phyloP scores from a whole-genome alignment of 2,329 filamentous ascomycete genomes.

The Sporothrix luriei region DNA sequence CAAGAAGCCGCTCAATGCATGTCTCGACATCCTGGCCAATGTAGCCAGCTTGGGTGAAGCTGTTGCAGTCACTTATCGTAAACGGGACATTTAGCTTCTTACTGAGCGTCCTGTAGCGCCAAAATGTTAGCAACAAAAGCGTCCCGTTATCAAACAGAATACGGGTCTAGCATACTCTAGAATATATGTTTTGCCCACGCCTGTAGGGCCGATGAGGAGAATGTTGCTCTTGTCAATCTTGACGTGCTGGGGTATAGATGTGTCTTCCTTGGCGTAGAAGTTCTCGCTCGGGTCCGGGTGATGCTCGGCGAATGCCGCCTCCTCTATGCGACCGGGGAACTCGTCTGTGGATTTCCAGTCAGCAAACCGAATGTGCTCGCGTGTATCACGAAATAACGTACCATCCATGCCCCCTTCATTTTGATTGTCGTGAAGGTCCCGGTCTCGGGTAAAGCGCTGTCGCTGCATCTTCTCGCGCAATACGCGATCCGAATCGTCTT shows the following conservation, averaged over 20 bases:
- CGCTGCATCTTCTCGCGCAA: slow-evolving; percentile 66
- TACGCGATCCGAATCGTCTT: slow-evolving; percentile 67
- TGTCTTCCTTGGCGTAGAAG: slow-evolving; percentile 55
- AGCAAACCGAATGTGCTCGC: slow-evolving; percentile 35
- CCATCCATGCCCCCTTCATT: slow-evolving; percentile 75
- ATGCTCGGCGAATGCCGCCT: slow-evolving; percentile 37
- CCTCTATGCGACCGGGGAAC: slow-evolving; percentile 52
- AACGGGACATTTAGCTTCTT: slow-evolving; percentile 94
- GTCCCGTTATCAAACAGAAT: not conserved
- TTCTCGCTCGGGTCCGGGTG: slow-evolving; percentile 45
- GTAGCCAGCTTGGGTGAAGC: slow-evolving; percentile 94
- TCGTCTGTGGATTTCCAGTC: slow-evolving; percentile 51
- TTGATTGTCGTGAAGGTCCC: slow-evolving; percentile 57
- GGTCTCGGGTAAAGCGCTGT: slow-evolving; percentile 70
- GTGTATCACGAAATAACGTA: slow-evolving; percentile 45
- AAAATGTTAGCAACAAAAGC: slow-evolving; percentile 32
- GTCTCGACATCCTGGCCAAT: slow-evolving; percentile 98
- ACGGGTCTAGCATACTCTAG: slow-evolving; percentile 55
- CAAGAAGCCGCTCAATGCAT: slow-evolving; percentile 85
- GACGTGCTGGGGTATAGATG: slow-evolving; percentile 52
- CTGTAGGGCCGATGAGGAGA: slow-evolving; percentile 85
- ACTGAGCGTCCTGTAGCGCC: slow-evolving; percentile 72
- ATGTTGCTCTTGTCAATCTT: slow-evolving; percentile 96
- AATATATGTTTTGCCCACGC: slow-evolving; percentile 96
- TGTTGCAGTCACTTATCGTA: slow-evolving; percentile 92